Evolutionary conservation across 257 asterid species (phyloP).

Genomic region (Craterostigma plantagineum): DNA sequence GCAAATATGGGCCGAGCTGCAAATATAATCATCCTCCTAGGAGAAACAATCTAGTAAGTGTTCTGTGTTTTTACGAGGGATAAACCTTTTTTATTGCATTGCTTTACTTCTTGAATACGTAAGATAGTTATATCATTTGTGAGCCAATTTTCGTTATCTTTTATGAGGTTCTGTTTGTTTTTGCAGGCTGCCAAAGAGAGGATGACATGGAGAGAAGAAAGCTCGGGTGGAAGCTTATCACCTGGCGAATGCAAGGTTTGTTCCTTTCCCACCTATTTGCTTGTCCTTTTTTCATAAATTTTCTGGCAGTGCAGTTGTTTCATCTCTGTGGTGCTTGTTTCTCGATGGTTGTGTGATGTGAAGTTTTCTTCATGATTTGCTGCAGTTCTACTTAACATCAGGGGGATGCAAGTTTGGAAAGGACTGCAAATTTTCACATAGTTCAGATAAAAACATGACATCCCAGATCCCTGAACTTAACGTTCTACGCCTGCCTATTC

Average conservation of each 20-base stretch:
- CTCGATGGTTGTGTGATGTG: too few species aligned
- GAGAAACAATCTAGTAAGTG: slow-evolving; percentile 13
- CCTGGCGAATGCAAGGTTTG: slow-evolving; percentile 67
- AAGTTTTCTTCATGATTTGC: too few species aligned
- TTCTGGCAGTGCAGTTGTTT: too few species aligned
- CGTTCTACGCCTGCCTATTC: too few species aligned
- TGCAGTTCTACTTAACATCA: too few species aligned
- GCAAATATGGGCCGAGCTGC: slow-evolving; percentile 78
- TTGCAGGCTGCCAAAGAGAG: slow-evolving; percentile 21
- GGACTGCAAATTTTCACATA: too few species aligned
- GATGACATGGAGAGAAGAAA: slow-evolving; percentile 22
- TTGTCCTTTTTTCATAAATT: too few species aligned
- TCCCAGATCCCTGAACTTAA: too few species aligned
- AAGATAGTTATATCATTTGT: background rate
- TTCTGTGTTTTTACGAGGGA: background rate
- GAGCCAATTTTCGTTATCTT: background rate
- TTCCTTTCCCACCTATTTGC: background rate
- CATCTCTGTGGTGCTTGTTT: too few species aligned
- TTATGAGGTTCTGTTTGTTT: too few species aligned
- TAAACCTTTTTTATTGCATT: background rate
- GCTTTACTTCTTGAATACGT: background rate
- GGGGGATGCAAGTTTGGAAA: too few species aligned
- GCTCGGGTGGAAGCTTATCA: slow-evolving; percentile 23
- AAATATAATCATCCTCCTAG: slow-evolving; percentile 82
- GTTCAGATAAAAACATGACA: too few species aligned